Percentiles rank a stretch among this genome's conserved stretches.
phyloP scores from a whole-genome alignment of 2,329 filamentous ascomycete genomes.

The Colletotrichum musicola region DNA sequence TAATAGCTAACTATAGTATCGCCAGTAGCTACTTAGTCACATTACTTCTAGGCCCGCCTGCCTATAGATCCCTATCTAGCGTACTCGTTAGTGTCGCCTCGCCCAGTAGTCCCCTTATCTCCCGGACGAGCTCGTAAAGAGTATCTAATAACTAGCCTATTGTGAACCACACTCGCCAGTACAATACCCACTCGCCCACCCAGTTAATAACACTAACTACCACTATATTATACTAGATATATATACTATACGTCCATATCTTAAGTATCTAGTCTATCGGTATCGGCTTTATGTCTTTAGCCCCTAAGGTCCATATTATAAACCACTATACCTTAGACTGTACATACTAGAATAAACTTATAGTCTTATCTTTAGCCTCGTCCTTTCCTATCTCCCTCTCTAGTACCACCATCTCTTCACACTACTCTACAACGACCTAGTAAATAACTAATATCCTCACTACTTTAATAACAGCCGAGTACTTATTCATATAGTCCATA shows the following conservation, averaged over 20 bases:
- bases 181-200: neutral
- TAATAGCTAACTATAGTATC: neutral
- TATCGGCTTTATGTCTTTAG: slow-evolving; percentile 2
- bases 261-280: slow-evolving; percentile 41
- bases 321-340: slow-evolving; percentile 32
- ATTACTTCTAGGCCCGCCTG: neutral
- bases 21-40: neutral
- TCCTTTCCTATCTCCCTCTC: neutral
- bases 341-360: slow-evolving; percentile 28
- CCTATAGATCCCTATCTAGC: neutral
- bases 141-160: neutral
- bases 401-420: neutral
- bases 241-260: slow-evolving; percentile 19
- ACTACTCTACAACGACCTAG: neutral
- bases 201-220: neutral
- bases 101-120: slow-evolving; percentile 9
- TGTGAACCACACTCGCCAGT: neutral
- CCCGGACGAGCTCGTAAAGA: neutral
- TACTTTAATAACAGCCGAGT: slow-evolving; percentile 40
- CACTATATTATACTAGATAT: slow-evolving; percentile 36
- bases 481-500: slow-evolving; percentile 34
- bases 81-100: too few species aligned
- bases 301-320: slow-evolving; percentile 30
- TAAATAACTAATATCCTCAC: slow-evolving; percentile 35
- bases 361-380: neutral